Base-by-base conservation (phyloP, 2,329 filamentous ascomycete genomes). In the Calonectria honghensis region DNA sequence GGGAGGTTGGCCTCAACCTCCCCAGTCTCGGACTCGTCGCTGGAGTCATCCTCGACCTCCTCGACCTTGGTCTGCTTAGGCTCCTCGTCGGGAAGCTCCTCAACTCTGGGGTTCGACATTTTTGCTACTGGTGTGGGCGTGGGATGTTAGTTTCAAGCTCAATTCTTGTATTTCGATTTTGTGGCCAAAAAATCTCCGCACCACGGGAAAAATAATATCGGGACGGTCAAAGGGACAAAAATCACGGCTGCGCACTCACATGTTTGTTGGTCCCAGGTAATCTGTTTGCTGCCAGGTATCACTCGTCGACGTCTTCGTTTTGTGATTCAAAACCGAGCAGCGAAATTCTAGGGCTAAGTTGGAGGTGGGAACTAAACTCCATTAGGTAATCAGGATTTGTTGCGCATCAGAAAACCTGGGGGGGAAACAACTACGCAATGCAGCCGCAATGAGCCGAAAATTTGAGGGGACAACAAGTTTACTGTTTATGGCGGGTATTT, bases 61-160 rank as follows among this genome's bases (percentile, higher is more conserved):
- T 95, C 93, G 84, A 94, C 91, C 83, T 91, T 92, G 85, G 92
- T 91, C 92, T 97, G 96, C 90, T 95, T 93, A 85, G 93, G 91
- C 90, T 95, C 94, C 84, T 96, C 96, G 86, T 98, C 97, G 83
- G 95, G 94, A 84, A 99, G 93, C 90, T 99, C 97, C 91, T 99
- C 96, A 88, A 98, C 94, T 89, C 96, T 94, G 87, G 96, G 95
- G 91, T 98, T 97, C 87, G 97, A 94, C 97, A 99, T 99, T 87
- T 88, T 95, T 85, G 84, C 80, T 79, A 82, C 86, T 84, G 80
- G 81, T 82, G 78, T 76, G 78, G 78, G 77, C 81, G 81, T 70
- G 75, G 74, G 74, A 78, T 79, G 76, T 77, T 77, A 79, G 81
- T 82, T 77, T 77, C 73, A 78, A 68, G 61, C 64, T 69, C 72